A percentile compares a stretch with the other conserved stretches of the same genome.
These are phyloP conservation scores for Millerozyma miso DNA, from an alignment of 805 yeast genomes.

Conservation along the genomic window DNA sequence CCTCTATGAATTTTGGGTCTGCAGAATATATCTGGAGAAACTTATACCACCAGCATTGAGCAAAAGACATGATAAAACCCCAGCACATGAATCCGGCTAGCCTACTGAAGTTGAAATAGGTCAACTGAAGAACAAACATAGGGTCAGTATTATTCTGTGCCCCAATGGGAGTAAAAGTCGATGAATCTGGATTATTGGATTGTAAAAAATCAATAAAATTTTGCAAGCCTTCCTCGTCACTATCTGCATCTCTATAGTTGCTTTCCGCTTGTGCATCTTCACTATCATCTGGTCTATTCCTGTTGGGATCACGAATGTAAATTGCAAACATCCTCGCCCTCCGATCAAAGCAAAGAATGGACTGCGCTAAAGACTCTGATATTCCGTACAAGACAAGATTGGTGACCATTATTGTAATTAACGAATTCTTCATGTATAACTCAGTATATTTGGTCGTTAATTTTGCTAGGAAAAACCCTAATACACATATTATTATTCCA, in stretches of 20 bases:
- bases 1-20: constrained; percentile 81
- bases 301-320: constrained; percentile 1
- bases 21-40: constrained; percentile 77
- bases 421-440: constrained; percentile 58
- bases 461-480: constrained; percentile 47
- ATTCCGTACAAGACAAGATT: constrained; percentile 80
- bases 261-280: constrained; percentile 4
- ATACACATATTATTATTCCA: constrained; percentile 45
- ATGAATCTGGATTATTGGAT: neutral
- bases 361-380: constrained; percentile 90
- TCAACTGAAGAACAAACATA: constrained; percentile 11
- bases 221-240: constrained; percentile 11
- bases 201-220: constrained; percentile 1
- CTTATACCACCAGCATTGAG: constrained; percentile 86
- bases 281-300: constrained; percentile 3
- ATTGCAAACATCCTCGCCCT: constrained; percentile 18
- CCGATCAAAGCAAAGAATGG: constrained; percentile 37
- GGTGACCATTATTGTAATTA: constrained; percentile 76
- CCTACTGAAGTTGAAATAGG: constrained; percentile 60
- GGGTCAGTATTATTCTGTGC: neutral
- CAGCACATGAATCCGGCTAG: constrained; percentile 77
- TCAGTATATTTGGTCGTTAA: constrained; percentile 56
- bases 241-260: constrained; percentile 1
- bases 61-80: constrained; percentile 81
- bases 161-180: neutral